Evolutionary conservation across 2,329 filamentous ascomycete genomes (phyloP), one percentile per base, ranked within the genome.

Genomic region (Xylaria hypoxylon): DNA sequence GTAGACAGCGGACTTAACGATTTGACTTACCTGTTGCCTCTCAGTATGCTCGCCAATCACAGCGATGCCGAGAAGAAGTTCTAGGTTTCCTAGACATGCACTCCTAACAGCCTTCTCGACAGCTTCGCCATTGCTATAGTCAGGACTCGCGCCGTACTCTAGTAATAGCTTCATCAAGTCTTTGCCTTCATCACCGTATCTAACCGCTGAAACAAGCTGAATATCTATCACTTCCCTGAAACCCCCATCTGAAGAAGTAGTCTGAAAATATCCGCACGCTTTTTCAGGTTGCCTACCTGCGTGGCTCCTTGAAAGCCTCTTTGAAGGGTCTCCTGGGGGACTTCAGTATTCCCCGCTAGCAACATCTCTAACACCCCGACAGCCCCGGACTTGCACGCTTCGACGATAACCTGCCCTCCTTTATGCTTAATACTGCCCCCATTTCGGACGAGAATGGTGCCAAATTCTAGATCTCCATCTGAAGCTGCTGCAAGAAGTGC

Each of bases 301-400:
- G 84, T 86, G 0, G 86, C 85, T 2, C 85, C 86, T 66, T 87
- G 83, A 50, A 89, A 88, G 0, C 83, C 85, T 44, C 81, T 80
- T 33, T 83, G 79, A 3, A 88, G 74, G 0, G 82, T 85, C 6
- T 75, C 73, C 53, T 80, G 80, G 11, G 79, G 79, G 0, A 81
- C 74, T 3, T 80, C 72, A 0, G 72, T 74, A 26, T 80, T 79
- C 1, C 81, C 79, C 26, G 77, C 79, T 0, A 89, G 75, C 0
- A 89, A 76, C 74, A 88, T 82, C 42, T 79, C 75, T 2, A 89
- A 72, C 5, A 88, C 82, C 3, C 83, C 82, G 0, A 80, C 75
- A 0, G 83, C 81, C 0, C 86, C 86, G 0, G 82, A 81, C 2
- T 83, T 80, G 35, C 85, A 87, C 0, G 86, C 85, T 68, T 86